Base-by-base conservation (phyloP, 768 basidiomycete species). In the Mycena galopus region DNA sequence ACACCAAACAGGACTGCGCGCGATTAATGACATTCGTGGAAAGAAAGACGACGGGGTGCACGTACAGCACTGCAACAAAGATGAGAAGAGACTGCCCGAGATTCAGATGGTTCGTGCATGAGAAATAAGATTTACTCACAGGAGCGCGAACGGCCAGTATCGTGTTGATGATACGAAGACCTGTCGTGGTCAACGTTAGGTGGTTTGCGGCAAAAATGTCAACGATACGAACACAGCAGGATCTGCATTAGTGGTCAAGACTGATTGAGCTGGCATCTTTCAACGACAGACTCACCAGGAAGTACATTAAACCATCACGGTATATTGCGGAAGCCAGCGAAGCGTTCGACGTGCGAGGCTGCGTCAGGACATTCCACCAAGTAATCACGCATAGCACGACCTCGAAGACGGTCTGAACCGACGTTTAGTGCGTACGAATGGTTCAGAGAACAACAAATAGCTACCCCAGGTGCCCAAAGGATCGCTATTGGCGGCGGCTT, bases 51-150 rank as follows among this genome's bases (percentile, higher is more conserved):
- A 39, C 5, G 47, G 16, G n/a, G 42, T n/a, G 21, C 10, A 75
- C 74, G 29, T 66, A 75, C 74, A 75, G 64, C 74, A 75, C 72
- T 21, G 74, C 67, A n/a, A 75, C 30, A 32, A 75, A 75, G 53
- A 65, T 50, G 55, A 75, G 74, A 19, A 25, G 35, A 1, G 4
- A 14, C 62, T 69, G 42, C 16, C n/a, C 21, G 19, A 9, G 9
- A 51, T 17, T 69, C 0, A 72, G 44, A 57, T 44, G 29, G 25
- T 29, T n/a, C 37, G 2, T 32, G 16, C 3, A 53, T n/a, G n/a
- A 55, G 25, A 44, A 61, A 5, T 6, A 6, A 27, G 29, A 6
- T 59, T 2, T n/a, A 59, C 66, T 62, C 23, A 69, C 73, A n/a
- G 67, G 71, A 27, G 62, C 66, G 11, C 51, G 19, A 21, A 39